Conservation (phyloP, 495 filamentous ascomycete species). For the Lasiosphaeria ovina region DNA sequence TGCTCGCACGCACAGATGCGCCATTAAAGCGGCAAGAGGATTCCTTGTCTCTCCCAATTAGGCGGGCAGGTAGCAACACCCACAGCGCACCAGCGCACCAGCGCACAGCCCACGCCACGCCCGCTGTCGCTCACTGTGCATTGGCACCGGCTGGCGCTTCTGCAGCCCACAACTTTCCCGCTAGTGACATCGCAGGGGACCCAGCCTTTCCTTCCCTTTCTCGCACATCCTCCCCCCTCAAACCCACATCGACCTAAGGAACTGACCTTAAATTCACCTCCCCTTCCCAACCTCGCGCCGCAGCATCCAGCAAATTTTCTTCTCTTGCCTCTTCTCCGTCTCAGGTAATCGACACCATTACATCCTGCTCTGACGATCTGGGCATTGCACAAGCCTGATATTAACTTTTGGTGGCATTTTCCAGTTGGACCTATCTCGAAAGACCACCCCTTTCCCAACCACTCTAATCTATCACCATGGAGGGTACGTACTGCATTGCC, state of each 20-base stretch:
- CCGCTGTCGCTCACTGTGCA: conserved; percentile 20
- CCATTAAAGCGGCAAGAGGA: conserved; percentile 37
- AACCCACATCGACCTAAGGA: conserved; percentile 34
- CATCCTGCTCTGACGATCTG: conserved; percentile 40
- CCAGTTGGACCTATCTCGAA: conserved; percentile 31
- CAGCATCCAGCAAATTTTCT: conserved; percentile 36
- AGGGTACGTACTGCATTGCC: conserved; percentile 41
- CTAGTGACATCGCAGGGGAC: conserved; percentile 31
- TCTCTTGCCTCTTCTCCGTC: conserved; percentile 40
- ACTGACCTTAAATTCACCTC: conserved; percentile 54
- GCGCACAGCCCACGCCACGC: conserved; percentile 16
- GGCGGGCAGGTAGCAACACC: conserved; percentile 34
- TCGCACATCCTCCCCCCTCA: conserved; percentile 29
- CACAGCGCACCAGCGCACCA: conserved; percentile 11
- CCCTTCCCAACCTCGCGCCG: conserved; percentile 45
- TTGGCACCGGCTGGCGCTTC: conserved; percentile 10
- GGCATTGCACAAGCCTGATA: conserved; percentile 44
- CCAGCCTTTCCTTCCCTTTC: conserved; percentile 30
- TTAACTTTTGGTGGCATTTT: conserved; percentile 31
- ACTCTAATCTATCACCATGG: conserved; percentile 52
- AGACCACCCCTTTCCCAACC: conserved; percentile 29
- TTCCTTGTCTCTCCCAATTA: conserved; percentile 36
- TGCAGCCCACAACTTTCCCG: conserved; percentile 17
- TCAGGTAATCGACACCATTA: conserved; percentile 34
- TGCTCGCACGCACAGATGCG: neutral